phyloP scores from a whole-genome alignment of 768 basidiomycete genomes.

The Collybia nuda region DNA sequence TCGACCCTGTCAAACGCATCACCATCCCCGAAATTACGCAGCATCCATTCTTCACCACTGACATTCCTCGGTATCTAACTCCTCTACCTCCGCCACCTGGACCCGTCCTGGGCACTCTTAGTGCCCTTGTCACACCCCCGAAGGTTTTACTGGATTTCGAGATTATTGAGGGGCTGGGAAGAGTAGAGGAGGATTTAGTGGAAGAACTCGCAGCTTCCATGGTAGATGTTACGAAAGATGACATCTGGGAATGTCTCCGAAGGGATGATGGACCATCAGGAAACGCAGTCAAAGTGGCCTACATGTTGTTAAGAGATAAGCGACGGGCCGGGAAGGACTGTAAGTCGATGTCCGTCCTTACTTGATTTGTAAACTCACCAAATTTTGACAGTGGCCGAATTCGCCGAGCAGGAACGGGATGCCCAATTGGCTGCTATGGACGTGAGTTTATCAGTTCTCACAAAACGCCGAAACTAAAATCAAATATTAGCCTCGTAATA shows the following conservation, averaged over 20 bases:
- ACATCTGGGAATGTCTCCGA: slow-evolving; percentile 84
- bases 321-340: slow-evolving; percentile 79
- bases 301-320: slow-evolving; percentile 91
- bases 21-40: slow-evolving; percentile 89
- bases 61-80: slow-evolving; percentile 84
- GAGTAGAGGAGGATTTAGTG: slow-evolving; percentile 90
- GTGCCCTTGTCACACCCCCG: slow-evolving; percentile 67
- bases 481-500: slow-evolving; percentile 59
- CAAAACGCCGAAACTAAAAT: slow-evolving; percentile 9
- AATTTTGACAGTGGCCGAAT: slow-evolving; percentile 56
- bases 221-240: slow-evolving; percentile 73
- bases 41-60: slow-evolving; percentile 86
- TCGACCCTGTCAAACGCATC: slow-evolving; percentile 94
- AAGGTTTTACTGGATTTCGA: slow-evolving; percentile 73
- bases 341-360: slow-evolving; percentile 40
- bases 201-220: slow-evolving; percentile 76
- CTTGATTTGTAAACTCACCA: neutral
- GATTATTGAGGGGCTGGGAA: slow-evolving; percentile 88
- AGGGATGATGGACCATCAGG: slow-evolving; percentile 83
- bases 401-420: slow-evolving; percentile 85
- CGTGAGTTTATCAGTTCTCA: slow-evolving; percentile 42
- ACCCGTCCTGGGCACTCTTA: slow-evolving; percentile 73
- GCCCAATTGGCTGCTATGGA: slow-evolving; percentile 79
- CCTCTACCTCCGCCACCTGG: slow-evolving; percentile 78
- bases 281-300: slow-evolving; percentile 95